A percentile compares a stretch with the other conserved stretches of the same genome.
These are phyloP conservation scores for Polytolypa hystricis DNA, from an alignment of 2,329 filamentous ascomycete species.

Conservation along the genomic window DNA sequence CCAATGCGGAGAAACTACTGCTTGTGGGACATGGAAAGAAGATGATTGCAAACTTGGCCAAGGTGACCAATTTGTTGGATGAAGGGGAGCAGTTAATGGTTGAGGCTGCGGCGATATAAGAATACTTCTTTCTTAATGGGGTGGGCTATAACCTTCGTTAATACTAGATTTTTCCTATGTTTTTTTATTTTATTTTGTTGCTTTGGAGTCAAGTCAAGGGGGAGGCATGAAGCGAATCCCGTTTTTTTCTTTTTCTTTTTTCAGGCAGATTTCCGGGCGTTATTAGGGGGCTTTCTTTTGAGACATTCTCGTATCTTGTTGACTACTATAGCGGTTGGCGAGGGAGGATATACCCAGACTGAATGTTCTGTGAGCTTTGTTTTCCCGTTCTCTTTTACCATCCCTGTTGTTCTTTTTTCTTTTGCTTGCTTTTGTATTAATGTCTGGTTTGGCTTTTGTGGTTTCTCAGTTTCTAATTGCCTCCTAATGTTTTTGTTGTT, in stretches of 20 bases:
- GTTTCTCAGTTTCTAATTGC: no score
- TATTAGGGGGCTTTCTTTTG: background rate
- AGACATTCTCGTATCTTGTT: background rate
- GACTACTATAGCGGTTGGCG: background rate
- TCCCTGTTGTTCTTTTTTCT: background rate
- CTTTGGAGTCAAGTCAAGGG: constrained; percentile 3
- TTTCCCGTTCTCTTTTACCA: background rate
- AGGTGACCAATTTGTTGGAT: constrained; percentile 77
- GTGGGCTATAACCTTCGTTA: background rate
- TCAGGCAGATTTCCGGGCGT: background rate
- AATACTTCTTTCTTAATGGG: constrained; percentile 2
- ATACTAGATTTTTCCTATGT: constrained; percentile 10
- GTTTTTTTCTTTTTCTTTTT: constrained; percentile 6
- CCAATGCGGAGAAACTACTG: constrained; percentile 91
- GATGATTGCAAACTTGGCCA: constrained; percentile 73
- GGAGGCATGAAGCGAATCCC: constrained; percentile 1
- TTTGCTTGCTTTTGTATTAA: constrained; percentile 1
- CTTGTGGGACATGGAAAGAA: constrained; percentile 77
- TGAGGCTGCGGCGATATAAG: constrained; percentile 36
- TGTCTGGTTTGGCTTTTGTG: no score
- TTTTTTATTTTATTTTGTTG: constrained; percentile 7
- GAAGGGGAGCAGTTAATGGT: constrained; percentile 86
- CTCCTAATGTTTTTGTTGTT: no score
- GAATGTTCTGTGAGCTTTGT: background rate
- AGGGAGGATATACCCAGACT: constrained; percentile 7